Evolutionary conservation across 2,329 filamentous ascomycete species (phyloP).

Genomic region (Exophiala phaeomuriformis): DNA sequence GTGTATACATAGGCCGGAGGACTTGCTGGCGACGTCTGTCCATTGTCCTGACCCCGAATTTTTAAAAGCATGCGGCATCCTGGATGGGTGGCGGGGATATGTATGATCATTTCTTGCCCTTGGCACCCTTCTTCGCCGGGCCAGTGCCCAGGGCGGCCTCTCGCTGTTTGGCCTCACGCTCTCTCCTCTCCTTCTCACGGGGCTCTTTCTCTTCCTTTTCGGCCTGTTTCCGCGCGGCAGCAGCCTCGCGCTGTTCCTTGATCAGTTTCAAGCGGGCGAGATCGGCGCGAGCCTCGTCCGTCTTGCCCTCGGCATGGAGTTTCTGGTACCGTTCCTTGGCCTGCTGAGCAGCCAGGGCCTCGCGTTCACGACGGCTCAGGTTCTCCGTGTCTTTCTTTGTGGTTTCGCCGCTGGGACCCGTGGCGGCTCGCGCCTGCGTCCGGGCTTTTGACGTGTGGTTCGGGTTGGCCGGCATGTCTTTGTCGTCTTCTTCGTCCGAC

Average conservation of each 20-base stretch:
- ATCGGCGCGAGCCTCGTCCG: constrained; percentile 87
- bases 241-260: constrained; percentile 75
- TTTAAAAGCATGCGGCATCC: too few relatives aligned
- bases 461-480: constrained; percentile 65
- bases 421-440: constrained; percentile 52
- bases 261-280: constrained; percentile 75
- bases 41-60: too few relatives aligned
- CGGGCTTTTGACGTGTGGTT: constrained; percentile 66
- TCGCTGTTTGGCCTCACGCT: constrained; percentile 36
- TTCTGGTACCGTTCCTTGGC: constrained; percentile 88
- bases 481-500: constrained; percentile 33
- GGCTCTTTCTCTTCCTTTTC: constrained; percentile 52
- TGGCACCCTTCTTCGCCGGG: constrained; percentile 28
- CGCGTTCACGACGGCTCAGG: constrained; percentile 60
- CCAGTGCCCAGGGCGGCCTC: constrained; percentile 34
- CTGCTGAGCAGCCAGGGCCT: constrained; percentile 78
- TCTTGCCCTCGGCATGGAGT: constrained; percentile 89
- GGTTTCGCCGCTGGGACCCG: constrained; percentile 35
- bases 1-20: too few relatives aligned
- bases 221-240: constrained; percentile 73
- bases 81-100: too few relatives aligned
- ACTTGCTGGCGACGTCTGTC: too few relatives aligned
- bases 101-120: constrained; percentile 25
- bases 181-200: constrained; percentile 33
- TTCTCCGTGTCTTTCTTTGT: constrained; percentile 54